Evolutionary conservation across 257 asterid genomes (phyloP).

Genomic region (Parsonsia alboflavescens): DNA sequence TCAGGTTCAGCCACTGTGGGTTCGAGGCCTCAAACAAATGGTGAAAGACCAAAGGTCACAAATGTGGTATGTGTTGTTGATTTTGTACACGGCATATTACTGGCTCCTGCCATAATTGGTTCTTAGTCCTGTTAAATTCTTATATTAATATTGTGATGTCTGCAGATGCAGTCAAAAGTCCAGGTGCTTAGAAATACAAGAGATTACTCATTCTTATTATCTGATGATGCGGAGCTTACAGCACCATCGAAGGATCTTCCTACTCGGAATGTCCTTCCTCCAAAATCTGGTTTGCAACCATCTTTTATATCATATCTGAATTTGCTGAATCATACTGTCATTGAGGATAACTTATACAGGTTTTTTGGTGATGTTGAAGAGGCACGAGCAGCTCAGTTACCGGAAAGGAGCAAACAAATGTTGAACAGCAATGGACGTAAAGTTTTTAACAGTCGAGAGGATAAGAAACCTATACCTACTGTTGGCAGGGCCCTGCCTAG

Average conservation of each 20-base stretch:
- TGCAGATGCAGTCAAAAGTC: slow-evolving; percentile 59
- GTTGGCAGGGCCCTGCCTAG: slow-evolving; percentile 40
- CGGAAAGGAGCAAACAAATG: slow-evolving; percentile 38
- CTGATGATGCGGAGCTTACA: slow-evolving; percentile 77
- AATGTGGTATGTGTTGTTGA: slow-evolving; percentile 45
- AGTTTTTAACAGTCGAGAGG: slow-evolving; percentile 35
- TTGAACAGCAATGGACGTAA: slow-evolving; percentile 40
- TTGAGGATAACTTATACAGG: slow-evolving; percentile 63
- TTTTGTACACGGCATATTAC: background rate
- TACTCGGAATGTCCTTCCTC: slow-evolving; percentile 42
- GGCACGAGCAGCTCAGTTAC: slow-evolving; percentile 38
- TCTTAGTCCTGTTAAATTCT: slow-evolving; percentile 1
- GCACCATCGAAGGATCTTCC: slow-evolving; percentile 45
- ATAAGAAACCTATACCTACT: slow-evolving; percentile 26
- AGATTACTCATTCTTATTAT: slow-evolving; percentile 82
- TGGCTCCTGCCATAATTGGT: background rate
- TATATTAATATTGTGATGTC: slow-evolving; percentile 9
- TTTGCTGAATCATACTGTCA: slow-evolving; percentile 28
- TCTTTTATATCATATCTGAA: slow-evolving; percentile 24
- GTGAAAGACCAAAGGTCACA: slow-evolving; percentile 34
- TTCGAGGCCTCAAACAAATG: slow-evolving; percentile 37
- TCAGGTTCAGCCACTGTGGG: slow-evolving; percentile 35
- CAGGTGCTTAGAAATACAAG: slow-evolving; percentile 74
- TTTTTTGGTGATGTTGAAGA: slow-evolving; percentile 75
- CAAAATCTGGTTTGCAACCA: slow-evolving; percentile 58